Evolutionary conservation across 129 eudicot species (phyloP).

Genomic region (Arctium lappa): DNA sequence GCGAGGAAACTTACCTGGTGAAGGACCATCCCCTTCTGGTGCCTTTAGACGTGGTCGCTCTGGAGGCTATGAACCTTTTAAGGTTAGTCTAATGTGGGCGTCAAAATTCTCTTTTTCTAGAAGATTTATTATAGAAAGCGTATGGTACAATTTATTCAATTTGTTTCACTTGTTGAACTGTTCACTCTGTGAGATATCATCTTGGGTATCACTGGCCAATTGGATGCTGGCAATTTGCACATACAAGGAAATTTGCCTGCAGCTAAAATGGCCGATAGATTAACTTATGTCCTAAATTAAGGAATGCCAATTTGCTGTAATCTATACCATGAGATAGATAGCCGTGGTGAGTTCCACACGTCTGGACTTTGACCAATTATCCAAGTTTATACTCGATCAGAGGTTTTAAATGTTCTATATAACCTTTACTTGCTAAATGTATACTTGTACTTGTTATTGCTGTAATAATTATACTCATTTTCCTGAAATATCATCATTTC

Average conservation of each 20-base stretch:
- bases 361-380: background rate
- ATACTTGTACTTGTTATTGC: background rate
- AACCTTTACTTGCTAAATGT: background rate
- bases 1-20: constrained; percentile 34
- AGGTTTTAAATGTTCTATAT: background rate
- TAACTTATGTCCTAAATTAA: background rate
- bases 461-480: background rate
- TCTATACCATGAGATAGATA: background rate
- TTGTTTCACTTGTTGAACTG: background rate
- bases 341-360: too few relatives aligned
- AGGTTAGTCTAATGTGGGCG: constrained; percentile 35
- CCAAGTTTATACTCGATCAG: background rate
- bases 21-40: constrained; percentile 41
- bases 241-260: too few relatives aligned
- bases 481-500: background rate
- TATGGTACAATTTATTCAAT: background rate
- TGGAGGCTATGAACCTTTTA: constrained; percentile 38
- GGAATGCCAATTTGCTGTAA: background rate
- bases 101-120: background rate
- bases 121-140: background rate
- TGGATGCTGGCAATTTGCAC: too few relatives aligned
- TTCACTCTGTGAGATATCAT: too few relatives aligned
- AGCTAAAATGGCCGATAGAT: too few relatives aligned
- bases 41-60: constrained; percentile 38
- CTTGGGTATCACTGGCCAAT: too few relatives aligned